phyloP scores from a whole-genome alignment of 495 filamentous ascomycete species.

The Wilcoxina mikolae region DNA sequence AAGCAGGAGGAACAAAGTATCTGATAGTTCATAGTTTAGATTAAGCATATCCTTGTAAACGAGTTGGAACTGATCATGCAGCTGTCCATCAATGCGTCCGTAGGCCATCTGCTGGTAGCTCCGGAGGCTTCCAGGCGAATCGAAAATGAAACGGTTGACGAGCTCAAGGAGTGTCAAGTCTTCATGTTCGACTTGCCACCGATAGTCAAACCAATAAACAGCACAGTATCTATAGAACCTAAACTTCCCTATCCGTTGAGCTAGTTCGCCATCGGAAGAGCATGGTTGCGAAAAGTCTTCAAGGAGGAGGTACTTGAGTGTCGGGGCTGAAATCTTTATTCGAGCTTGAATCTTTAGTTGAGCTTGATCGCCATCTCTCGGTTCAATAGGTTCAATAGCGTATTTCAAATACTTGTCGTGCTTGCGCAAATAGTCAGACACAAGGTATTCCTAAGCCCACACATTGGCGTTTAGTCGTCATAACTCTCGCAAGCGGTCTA shows the following conservation, averaged over 20 bases:
- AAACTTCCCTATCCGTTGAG: neutral
- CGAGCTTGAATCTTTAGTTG: neutral
- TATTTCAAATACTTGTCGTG: neutral
- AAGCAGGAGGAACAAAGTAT: neutral
- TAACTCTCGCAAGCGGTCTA: neutral
- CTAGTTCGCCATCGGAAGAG: neutral
- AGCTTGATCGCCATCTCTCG: neutral
- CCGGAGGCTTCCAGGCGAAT: neutral
- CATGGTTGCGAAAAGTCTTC: neutral
- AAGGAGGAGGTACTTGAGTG: neutral
- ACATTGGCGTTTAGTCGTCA: neutral
- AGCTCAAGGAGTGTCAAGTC: neutral
- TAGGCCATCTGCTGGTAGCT: neutral
- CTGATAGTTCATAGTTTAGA: neutral
- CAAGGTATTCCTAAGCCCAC: neutral
- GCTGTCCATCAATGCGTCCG: neutral
- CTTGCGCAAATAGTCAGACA: slow-evolving; percentile 4
- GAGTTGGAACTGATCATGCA: neutral
- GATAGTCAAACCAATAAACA: neutral
- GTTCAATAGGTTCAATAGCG: neutral
- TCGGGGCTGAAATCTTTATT: neutral
- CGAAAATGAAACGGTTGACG: neutral
- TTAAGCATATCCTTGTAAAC: neutral
- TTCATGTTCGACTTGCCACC: neutral
- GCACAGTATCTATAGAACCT: neutral